Percentiles rank a stretch among this genome's conserved stretches.
Evolutionary conservation across 768 basidiomycete species (phyloP).

Genomic region (Hemileccinum impolitum): DNA sequence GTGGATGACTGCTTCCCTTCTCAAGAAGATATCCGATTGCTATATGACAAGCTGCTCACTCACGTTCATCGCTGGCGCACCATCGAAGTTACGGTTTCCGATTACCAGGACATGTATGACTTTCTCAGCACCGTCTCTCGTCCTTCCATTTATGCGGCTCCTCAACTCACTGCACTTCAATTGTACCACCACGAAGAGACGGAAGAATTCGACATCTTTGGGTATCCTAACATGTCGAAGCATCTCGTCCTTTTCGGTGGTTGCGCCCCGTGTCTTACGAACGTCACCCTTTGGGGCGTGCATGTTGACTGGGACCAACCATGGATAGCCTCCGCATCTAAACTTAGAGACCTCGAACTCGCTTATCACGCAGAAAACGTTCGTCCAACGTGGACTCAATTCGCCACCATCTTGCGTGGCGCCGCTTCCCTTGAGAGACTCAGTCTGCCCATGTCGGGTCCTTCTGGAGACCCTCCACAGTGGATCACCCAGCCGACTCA

Average conservation of each 20-base stretch:
- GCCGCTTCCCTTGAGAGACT: conserved; percentile 56
- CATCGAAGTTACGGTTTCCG: conserved; percentile 44
- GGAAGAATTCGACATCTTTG: conserved; percentile 29
- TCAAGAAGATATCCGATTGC: conserved; percentile 18
- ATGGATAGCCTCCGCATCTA: conserved; percentile 23
- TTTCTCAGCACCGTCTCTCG: conserved; percentile 42
- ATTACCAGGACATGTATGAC: conserved; percentile 45
- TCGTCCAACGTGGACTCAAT: conserved; percentile 55
- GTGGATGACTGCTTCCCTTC: conserved; percentile 18
- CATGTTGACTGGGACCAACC: conserved; percentile 63
- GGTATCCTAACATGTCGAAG: conserved; percentile 25
- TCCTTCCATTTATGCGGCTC: conserved; percentile 41
- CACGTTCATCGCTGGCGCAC: conserved; percentile 52
- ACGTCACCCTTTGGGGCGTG: conserved; percentile 61
- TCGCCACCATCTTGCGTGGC: conserved; percentile 46
- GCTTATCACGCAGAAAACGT: conserved; percentile 62
- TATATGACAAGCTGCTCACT: conserved; percentile 39
- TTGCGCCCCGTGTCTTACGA: conserved; percentile 47
- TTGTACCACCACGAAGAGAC: conserved; percentile 55
- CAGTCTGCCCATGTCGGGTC: conserved; percentile 55
- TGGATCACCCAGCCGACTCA: conserved; percentile 30
- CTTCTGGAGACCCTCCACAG: conserved; percentile 38
- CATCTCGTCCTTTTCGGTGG: conserved; percentile 52
- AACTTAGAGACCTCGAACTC: conserved; percentile 51
- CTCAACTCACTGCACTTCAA: conserved; percentile 50